Conservation (phyloP, 306 rosid genomes). For the Arachis hypogaea region DNA sequence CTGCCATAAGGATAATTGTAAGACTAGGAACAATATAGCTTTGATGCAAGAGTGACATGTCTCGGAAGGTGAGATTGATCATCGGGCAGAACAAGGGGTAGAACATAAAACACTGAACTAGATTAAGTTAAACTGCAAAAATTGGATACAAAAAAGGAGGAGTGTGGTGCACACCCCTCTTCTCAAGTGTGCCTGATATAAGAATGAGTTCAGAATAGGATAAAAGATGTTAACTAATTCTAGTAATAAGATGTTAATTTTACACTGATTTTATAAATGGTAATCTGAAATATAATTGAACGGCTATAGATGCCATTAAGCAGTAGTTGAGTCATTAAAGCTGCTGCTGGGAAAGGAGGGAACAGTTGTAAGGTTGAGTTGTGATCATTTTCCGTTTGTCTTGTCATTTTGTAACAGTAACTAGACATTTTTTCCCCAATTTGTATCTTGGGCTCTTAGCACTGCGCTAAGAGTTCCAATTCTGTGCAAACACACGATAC, state of each 20-base stretch:
- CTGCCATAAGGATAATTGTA: background rate
- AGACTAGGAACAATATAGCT: background rate
- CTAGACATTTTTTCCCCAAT: no score
- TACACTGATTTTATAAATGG: background rate
- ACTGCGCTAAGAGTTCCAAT: no score
- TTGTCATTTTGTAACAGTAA: no score
- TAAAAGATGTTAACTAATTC: constrained; percentile 5
- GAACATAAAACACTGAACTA: constrained; percentile 3
- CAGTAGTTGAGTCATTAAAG: no score
- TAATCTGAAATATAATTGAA: constrained; percentile 21
- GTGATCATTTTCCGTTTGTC: no score
- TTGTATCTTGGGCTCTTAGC: no score
- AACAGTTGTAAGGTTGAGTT: no score
- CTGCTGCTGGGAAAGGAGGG: no score
- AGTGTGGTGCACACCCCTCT: background rate
- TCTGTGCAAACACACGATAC: no score
- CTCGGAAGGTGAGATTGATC: background rate
- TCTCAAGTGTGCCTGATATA: constrained; percentile 28
- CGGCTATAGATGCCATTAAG: background rate
- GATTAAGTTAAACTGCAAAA: background rate
- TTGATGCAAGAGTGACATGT: constrained; percentile 7
- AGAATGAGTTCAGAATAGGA: constrained; percentile 4
- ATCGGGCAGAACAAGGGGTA: background rate
- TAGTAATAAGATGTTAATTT: constrained; percentile 11
- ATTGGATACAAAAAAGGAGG: constrained; percentile 18